These are phyloP conservation scores for Psidium guajava DNA, from an alignment of 345 rosid species.

Conservation along the genomic window DNA sequence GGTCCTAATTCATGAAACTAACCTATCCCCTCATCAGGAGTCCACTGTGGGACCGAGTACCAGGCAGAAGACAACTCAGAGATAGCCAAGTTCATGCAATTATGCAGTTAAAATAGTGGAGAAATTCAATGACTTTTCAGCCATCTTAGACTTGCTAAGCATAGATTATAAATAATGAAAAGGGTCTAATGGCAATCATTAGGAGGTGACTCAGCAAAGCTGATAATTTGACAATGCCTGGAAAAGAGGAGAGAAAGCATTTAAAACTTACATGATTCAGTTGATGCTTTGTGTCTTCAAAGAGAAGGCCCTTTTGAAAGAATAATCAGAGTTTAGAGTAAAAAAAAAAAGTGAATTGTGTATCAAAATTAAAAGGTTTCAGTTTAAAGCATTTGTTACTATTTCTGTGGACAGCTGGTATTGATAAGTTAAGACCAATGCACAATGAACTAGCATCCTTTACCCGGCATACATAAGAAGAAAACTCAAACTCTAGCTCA, in stretches of 20 bases:
- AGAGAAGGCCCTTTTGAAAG: neutral
- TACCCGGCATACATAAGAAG: neutral
- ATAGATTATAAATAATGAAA: neutral
- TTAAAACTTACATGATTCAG: neutral
- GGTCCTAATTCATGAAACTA: constrained; percentile 24
- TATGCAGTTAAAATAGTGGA: constrained; percentile 16
- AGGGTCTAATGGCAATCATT: neutral
- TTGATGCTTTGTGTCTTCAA: neutral
- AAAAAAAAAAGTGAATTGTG: neutral
- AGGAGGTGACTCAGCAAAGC: neutral
- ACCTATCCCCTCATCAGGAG: constrained; percentile 12
- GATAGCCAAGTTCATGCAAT: constrained; percentile 22
- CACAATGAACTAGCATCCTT: neutral
- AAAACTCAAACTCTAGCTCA: neutral
- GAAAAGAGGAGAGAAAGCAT: neutral
- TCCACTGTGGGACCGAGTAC: constrained; percentile 31
- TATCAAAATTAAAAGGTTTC: neutral
- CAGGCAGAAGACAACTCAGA: constrained; percentile 50
- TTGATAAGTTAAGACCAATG: neutral
- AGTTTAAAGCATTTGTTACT: neutral
- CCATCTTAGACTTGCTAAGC: constrained; percentile 1
- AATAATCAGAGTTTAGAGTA: neutral
- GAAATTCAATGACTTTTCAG: neutral
- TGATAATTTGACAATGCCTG: neutral
- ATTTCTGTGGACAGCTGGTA: neutral